Evolutionary conservation across 306 rosid genomes (phyloP), one percentile per base, ranked within the genome.

Genomic region (Sechiopsis laciniata): DNA sequence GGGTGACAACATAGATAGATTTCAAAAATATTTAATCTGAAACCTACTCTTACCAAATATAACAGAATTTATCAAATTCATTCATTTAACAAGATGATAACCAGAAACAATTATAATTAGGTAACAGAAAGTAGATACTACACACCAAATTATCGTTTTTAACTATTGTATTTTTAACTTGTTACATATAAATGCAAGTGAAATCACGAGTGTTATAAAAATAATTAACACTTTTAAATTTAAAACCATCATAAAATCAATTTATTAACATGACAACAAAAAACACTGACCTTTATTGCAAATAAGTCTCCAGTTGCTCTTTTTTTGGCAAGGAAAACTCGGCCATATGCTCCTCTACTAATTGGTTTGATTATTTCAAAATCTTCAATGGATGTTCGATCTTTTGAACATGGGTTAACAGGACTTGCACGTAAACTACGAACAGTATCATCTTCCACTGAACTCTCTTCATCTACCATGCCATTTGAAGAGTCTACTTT

Each of bases 311-410:
- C 99, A 4, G 99, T 95, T 5, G 96, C 90, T 83, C 96, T 85
- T 88, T 95, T 95, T 20, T 88, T 84, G 72, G 97, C 87, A 80
- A 95, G 96, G 81, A 95, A 95, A 78, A 95, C 99, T 79, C 99
- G 85, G 56, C 99, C 99, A 86, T 86, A 95, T 61, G 99, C 96
- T 0, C 99, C 99, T 73, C 99, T 87, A 80, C 97, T 95, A 66
- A 95, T 95, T 77, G 97, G 97, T 74, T 88, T 91, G 71, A 95
- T 91, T 82, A 91, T 91, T 82, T 95, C 92, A 80, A 95, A 95
- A 80, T 95, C 97, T 81, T 91, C 99, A 19, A 95, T 95, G 21
- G 99, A 87, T 79, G 97, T 91, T 73, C 99, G 88, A 78, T 95
- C 99, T 85, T 83, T 89, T 19, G 91, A 85, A 83, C 88, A 82